Base-by-base conservation (phyloP, 768 basidiomycete species). In the Termitomyces sp. region DNA sequence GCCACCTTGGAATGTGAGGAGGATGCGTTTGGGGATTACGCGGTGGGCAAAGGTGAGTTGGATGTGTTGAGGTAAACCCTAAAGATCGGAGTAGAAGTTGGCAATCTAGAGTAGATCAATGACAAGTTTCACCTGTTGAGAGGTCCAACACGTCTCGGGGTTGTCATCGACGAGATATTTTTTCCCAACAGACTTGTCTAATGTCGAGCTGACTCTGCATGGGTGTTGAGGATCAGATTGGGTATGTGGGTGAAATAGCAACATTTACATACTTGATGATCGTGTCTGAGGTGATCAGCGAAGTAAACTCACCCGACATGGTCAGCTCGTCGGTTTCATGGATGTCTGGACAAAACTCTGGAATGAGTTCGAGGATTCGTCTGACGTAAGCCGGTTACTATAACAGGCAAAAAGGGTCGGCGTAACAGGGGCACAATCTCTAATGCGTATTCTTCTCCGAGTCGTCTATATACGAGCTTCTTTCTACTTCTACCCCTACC, bases 111-210 rank as follows among this genome's bases (percentile, higher is more conserved):
- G 46, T 31, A 7, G 40, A 20, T 50, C 2, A 10, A 0, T 51
- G 36, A 51, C 51, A 7, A 2, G 36, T 37, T 36, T 50, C 61
- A 89, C 91, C 81, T 89, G 88, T 72, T 87, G 86, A 15, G 91
- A 92, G 29, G 89, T 87, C 91, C 91, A 93, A 71, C 91, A 93
- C 8, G 91, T 93, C 70, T 91, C 91, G 57, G 86, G 83, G 65
- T 77, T 89, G 31, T 80, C 77, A 67, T 93, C 91, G 34, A 85
- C 80, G 25, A 93, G 79, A 69, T 84, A 72, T 69, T 86, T 88
- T 75, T 89, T 92, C 20, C 84, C 84, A 14, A 81, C 84, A 4
- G 86, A 81, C 71, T 88, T 92, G 70, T 92, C 88, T 14, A 92
- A 76, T 5, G 86, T 86, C 38, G 91, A 92, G 73, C 89, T 92